Evolutionary conservation across 371 early-diverging fungal genomes (phyloP).

Genomic region (Mucor saturninus): DNA sequence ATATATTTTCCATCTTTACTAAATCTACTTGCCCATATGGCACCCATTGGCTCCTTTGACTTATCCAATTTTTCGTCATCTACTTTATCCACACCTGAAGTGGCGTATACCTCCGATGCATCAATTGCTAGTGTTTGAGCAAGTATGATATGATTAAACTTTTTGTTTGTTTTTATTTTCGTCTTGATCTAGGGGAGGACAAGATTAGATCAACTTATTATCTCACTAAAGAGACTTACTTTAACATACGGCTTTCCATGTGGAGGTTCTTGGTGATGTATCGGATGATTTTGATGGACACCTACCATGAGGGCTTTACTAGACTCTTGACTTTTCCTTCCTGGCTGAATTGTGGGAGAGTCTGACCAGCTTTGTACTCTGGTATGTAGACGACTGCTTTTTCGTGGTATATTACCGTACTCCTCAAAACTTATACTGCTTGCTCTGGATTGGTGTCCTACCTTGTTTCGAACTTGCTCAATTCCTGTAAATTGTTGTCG

Average conservation of each 20-base stretch:
- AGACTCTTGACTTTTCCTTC: constrained; percentile 14
- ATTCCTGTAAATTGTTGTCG: neutral
- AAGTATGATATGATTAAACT: constrained; percentile 35
- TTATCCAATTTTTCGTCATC: constrained; percentile 3
- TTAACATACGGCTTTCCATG: constrained; percentile 42
- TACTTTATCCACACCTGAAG: neutral
- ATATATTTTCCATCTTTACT: constrained; percentile 80
- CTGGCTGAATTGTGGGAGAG: neutral
- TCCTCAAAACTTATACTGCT: constrained; percentile 21
- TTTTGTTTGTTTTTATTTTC: constrained; percentile 34
- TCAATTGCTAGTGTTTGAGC: constrained; percentile 41
- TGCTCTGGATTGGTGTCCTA: neutral
- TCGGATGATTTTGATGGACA: constrained; percentile 19
- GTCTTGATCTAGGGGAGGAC: constrained; percentile 33
- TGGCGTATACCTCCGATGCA: constrained; percentile 11
- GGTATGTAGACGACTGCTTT: constrained; percentile 1
- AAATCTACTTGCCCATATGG: constrained; percentile 67
- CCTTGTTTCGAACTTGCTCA: neutral
- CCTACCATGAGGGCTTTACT: constrained; percentile 9
- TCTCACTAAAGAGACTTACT: constrained; percentile 19
- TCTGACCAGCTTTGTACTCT: constrained; percentile 27
- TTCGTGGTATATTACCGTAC: constrained; percentile 3
- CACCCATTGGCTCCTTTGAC: constrained; percentile 24
- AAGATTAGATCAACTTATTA: neutral
- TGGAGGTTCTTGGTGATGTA: constrained; percentile 19